Evolutionary conservation across 2,329 filamentous ascomycete species (phyloP).

Genomic region (Sarocladium oryzae): DNA sequence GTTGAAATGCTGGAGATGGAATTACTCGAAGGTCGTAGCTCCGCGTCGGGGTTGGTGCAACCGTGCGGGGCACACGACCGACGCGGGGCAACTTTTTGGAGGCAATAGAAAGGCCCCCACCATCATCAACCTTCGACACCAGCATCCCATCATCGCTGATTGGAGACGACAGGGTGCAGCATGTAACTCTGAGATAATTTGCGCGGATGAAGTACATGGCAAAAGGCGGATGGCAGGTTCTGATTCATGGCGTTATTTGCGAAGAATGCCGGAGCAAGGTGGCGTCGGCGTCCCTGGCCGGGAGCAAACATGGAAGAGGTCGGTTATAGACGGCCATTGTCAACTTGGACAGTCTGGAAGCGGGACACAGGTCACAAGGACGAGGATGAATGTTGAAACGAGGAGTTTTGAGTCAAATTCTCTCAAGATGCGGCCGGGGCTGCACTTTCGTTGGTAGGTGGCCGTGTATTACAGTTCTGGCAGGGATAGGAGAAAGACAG

Average conservation of each 20-base stretch:
- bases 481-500: too few relatives aligned
- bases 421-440: too few relatives aligned
- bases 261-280: neutral
- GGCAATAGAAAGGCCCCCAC: neutral
- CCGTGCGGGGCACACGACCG: neutral
- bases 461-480: too few relatives aligned
- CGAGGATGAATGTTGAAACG: neutral
- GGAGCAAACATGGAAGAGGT: neutral
- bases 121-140: neutral
- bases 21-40: neutral
- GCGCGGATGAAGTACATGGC: neutral
- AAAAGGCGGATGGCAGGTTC: neutral
- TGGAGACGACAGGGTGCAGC: neutral
- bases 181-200: neutral
- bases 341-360: neutral
- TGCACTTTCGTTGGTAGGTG: too few relatives aligned
- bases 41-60: neutral
- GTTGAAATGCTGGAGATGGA: neutral
- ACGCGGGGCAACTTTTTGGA: constrained; percentile 9
- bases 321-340: neutral
- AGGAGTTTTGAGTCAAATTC: too few relatives aligned
- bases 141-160: neutral
- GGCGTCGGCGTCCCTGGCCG: neutral
- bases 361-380: neutral
- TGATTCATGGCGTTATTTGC: neutral